phyloP scores from a whole-genome alignment of 176 grass and related monocot genomes.

The Aegilops bicornis region DNA sequence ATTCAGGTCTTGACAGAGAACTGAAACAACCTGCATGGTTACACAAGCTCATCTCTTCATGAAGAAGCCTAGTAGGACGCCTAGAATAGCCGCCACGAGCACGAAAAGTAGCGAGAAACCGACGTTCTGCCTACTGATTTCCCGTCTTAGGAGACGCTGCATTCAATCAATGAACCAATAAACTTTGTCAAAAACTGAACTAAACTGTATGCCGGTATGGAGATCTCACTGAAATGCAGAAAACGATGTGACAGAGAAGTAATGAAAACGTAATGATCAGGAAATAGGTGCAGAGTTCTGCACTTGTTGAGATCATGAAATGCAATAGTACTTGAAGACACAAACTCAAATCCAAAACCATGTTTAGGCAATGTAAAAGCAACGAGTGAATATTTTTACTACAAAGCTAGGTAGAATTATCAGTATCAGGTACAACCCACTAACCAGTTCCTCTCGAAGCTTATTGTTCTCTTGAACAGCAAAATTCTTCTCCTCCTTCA shows the following conservation, averaged over 20 bases:
- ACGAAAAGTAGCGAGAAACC: conserved; percentile 64
- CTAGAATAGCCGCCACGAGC: conserved; percentile 63
- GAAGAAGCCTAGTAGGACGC: conserved; percentile 71
- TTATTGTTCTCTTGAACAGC: conserved; percentile 67
- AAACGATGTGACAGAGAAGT: not conserved
- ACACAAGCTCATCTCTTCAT: conserved; percentile 62
- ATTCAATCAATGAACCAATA: conserved; percentile 15
- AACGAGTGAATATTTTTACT: not conserved
- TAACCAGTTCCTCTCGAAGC: conserved; percentile 77
- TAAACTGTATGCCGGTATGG: conserved; percentile 10
- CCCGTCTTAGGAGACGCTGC: conserved; percentile 67
- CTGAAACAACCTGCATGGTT: conserved; percentile 6
- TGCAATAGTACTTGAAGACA: not conserved
- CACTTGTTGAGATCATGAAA: conserved; percentile 4
- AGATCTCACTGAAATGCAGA: not conserved
- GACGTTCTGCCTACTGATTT: conserved; percentile 50
- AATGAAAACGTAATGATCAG: not conserved
- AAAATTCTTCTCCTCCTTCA: conserved; percentile 67
- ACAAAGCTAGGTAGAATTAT: not conserved
- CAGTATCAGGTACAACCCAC: conserved; percentile 17
- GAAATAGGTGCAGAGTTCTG: not conserved
- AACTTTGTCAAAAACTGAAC: not conserved
- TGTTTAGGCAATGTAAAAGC: not conserved
- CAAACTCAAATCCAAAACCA: not conserved
- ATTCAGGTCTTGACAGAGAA: conserved; percentile 22